Base-by-base conservation (phyloP, 306 rosid species). In the Gleditsia sinensis region DNA sequence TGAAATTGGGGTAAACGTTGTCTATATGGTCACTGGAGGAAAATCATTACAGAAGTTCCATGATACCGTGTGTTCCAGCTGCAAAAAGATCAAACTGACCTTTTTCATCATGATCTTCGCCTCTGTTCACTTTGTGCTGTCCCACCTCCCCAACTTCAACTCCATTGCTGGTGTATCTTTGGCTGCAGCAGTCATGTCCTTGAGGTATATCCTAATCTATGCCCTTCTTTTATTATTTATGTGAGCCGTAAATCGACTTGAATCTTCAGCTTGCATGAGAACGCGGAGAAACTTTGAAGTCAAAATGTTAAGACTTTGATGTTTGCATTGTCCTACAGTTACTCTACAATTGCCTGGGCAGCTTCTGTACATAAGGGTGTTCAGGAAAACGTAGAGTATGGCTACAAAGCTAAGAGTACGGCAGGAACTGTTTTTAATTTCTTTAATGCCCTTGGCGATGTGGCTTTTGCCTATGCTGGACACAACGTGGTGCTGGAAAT, bases 381-480 rank as follows among this genome's bases (percentile, higher is more conserved):
- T 36, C 79, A 84, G 77, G 64, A 67, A 5, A 11, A 86, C 65
- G 97, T 91, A 9, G 32, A 84, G 5, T 94, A 94, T 74, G 80
- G 83, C 33, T 90, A 83, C 86, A 74, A 13, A 64, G 75, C 88
- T 14, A 32, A 53, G 33, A 75, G 83, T 21, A 49, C 89, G 12
- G 0, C 86, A 23, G 98, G 92, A 51, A 88, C 55, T 4, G 56
- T 88, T 6, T 88, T 91, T 63, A 74, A 80, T 72, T 91, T 94
- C 87, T 84, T 94, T 0, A 83, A 19, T 76, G 96, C 85, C n/a
- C 80, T 94, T 60, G 98, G 98, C 2, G 61, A 79, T 21, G 87
- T 94, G 57, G 97, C 96, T 61, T 94, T 90, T 80, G 96, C 98
- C 30, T 91, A 91, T 82, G 98, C 97, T 4, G 98, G 98, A 20